Evolutionary conservation across 768 basidiomycete species (phyloP), one percentile per base, ranked within the genome.

Genomic region (Termitomyces sp.): DNA sequence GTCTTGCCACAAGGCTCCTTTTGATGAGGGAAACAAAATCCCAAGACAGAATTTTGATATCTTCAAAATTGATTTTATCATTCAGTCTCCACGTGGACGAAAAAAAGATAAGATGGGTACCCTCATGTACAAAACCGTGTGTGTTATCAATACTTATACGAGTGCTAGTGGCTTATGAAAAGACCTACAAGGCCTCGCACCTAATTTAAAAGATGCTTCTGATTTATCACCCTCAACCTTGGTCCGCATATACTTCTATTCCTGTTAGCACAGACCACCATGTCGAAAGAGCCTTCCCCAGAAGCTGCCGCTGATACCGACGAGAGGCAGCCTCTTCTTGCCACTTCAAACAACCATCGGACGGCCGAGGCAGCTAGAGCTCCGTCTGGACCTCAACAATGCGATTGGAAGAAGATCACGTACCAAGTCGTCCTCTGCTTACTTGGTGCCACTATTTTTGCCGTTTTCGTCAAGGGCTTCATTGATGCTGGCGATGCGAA

Each of bases 401-500:
- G 50, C 46, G n/a, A 37, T 48, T 72, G 71, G 72, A 72, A 63
- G 54, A 71, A 68, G 60, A 55, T 67, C 0, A 67, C 71, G 0
- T 67, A 70, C 62, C 79, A 78, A 61, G 63, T 71, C 36, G 56
- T 76, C 4, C 63, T 83, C 34, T 63, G 71, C 7, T 45, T 82
- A 2, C 60, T 74, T 3, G 76, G 75, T 11, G 67, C 76, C 0
- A 67, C 81, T 32, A 67, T 76, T 3, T 60, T 87, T 9, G 81
- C 68, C 4, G 54, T 87, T 42, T 81, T 91, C 57, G 78, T 92
- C 69, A 89, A 91, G 65, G 87, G 84, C 3, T 86, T 89, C 67
- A 82, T 89, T 10, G 86, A 89, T 47, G 77, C 86, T 8, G 87
- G 81, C 29, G 86, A 91, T 69, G 80, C 83, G 11, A 80, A 89